Base-by-base conservation (phyloP, 768 basidiomycete genomes). In the Tephrocybe rancida region DNA sequence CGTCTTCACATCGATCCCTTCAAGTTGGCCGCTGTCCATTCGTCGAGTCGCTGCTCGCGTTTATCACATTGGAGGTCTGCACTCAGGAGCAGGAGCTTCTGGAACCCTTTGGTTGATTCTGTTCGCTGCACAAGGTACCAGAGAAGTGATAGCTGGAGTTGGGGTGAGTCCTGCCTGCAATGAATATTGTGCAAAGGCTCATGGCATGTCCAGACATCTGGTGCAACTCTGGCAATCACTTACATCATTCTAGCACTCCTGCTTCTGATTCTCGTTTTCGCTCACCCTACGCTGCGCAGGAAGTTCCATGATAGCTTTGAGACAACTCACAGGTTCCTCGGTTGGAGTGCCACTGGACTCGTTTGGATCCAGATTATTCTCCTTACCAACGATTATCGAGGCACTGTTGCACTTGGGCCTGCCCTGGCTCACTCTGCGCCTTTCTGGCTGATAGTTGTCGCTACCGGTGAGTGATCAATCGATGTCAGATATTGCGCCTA, bases 21-120 rank as follows among this genome's bases (percentile, higher is more conserved):
- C 70, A 55, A 83, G 81, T 18, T 83, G 82, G 82, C 83, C 84
- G 2, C 66, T 85, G 38, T 63, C 70, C 22, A 82, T 85, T 46
- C 78, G 84, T 44, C 71, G 80, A 21, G 68, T 82, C 16, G 76
- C 74, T 58, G 84, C 81, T 21, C 73, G 82, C 29, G 83, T 84
- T 0, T 85, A 84, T 55, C 80, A 82, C 48, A 83, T 84, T 35
- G 84, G 84, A 19, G 84, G 84, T 58, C 66, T 84, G 25, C 84
- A 85, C 60, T 83, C 81, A 7, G 83, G 82, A 13, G 78, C 75
- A 60, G 83, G 77, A 16, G 72, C 79, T 14, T 82, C 82, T 18
- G 82, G 81, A 1, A 65, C 78, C 0, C 67, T 82, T 0, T 85
- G 84, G 84, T 61, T 84, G 18, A 69, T 74, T 32, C 63, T 79